Evolutionary conservation across 140 eudicot genomes (phyloP).

Genomic region (Senecio squalidus): DNA sequence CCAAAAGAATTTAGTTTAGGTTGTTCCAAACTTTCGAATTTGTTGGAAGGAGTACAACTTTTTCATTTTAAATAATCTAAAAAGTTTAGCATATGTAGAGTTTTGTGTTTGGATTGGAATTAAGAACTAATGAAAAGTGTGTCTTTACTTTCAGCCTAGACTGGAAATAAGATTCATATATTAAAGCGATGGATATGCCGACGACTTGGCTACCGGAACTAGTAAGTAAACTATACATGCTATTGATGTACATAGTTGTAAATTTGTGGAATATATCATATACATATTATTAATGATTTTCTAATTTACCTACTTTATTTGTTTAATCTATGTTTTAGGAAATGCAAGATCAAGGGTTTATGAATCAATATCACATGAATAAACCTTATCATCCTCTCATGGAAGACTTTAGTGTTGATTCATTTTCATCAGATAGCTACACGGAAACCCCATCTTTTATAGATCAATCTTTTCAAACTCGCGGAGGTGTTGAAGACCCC

Average conservation of each 20-base stretch:
- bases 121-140: too few relatives aligned
- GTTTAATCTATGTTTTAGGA: constrained; percentile 27
- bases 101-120: constrained; percentile 1
- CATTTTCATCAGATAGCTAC: constrained; percentile 41
- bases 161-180: constrained; percentile 3
- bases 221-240: constrained; percentile 13
- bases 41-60: background rate
- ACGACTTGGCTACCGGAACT: constrained; percentile 35
- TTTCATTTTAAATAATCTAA: background rate
- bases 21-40: background rate
- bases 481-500: constrained; percentile 17
- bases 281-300: background rate
- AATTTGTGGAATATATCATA: too few relatives aligned
- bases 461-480: constrained; percentile 36
- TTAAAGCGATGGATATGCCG: constrained; percentile 27
- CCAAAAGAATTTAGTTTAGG: background rate
- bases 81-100: constrained; percentile 14
- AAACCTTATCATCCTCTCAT: constrained; percentile 33
- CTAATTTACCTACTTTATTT: background rate
- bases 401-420: constrained; percentile 40
- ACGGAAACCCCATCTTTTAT: constrained; percentile 30
- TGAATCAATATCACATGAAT: constrained; percentile 41
- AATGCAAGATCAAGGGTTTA: constrained; percentile 43
- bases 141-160: constrained; percentile 19
- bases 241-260: background rate